Percentiles rank a stretch among this genome's conserved stretches.
Evolutionary conservation across 768 basidiomycete species (phyloP).

Genomic region (Russula sp.): DNA sequence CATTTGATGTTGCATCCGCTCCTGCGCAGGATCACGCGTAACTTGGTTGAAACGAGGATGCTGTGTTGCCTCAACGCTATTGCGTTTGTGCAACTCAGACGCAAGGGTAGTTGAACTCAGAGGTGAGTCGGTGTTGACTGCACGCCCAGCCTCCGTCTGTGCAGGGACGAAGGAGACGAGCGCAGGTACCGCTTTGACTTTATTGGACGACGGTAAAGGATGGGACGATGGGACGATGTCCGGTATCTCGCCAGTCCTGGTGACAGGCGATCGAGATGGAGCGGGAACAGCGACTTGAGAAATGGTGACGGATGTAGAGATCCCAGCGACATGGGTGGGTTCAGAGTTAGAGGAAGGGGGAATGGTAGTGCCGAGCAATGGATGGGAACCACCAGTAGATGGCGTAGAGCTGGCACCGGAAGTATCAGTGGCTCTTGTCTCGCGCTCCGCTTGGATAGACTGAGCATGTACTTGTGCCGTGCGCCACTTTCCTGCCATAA

Average conservation of each 20-base stretch:
- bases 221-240: not conserved
- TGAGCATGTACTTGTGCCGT: conserved; percentile 4
- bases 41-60: not conserved
- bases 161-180: conserved; percentile 21
- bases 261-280: not conserved
- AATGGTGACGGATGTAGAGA: not conserved
- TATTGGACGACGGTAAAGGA: not conserved
- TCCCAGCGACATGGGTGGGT: not conserved
- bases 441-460: conserved; percentile 18
- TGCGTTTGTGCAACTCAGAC: conserved; percentile 19
- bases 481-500: conserved; percentile 13
- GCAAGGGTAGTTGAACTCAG: conserved; percentile 26
- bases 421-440: not conserved
- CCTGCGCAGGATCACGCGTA: not conserved
- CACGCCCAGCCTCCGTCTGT: conserved; percentile 23
- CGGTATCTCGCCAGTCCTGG: not conserved
- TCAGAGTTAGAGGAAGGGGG: not conserved
- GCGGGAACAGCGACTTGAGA: not conserved
- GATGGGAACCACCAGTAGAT: conserved; percentile 2
- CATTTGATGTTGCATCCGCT: not conserved
- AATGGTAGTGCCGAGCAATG: too few relatives aligned
- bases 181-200: not conserved
- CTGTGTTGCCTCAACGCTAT: not conserved
- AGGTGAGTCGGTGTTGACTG: conserved; percentile 26
- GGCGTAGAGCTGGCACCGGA: not conserved